A percentile compares a stretch with the other conserved stretches of the same genome.
phyloP scores from a whole-genome alignment of 257 asterid species.

The Capsicum rhomboideum region DNA sequence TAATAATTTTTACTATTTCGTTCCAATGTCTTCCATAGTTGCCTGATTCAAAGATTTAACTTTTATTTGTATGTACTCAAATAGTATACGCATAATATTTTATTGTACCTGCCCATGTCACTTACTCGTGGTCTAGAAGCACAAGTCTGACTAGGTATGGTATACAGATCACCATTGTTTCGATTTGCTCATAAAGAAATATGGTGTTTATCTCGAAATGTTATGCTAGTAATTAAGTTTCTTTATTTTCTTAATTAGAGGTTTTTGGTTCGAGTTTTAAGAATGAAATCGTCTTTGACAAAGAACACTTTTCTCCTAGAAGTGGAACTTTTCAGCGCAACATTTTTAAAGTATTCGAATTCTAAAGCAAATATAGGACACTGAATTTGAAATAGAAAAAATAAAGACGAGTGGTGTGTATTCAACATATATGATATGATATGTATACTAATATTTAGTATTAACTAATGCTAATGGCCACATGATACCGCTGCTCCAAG shows the following conservation, averaged over 20 bases:
- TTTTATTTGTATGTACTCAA: not conserved
- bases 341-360: no score
- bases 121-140: not conserved
- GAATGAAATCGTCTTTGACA: no score
- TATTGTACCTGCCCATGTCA: not conserved
- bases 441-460: no score
- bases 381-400: no score
- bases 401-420: no score
- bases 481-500: not conserved
- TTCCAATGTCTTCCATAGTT: not conserved
- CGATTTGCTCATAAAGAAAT: not conserved
- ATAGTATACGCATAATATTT: not conserved
- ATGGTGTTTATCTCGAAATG: not conserved
- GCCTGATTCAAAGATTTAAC: not conserved
- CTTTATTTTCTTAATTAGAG: no score
- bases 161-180: not conserved
- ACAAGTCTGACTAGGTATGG: not conserved
- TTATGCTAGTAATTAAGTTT: not conserved
- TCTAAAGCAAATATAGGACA: no score
- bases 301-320: accelerated
- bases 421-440: no score
- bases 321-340: no score
- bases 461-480: not conserved
- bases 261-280: not conserved
- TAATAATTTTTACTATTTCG: not conserved